Evolutionary conservation across 2,329 filamentous ascomycete species (phyloP), one percentile per base, ranked within the genome.

Genomic region (Colletotrichum navitas): DNA sequence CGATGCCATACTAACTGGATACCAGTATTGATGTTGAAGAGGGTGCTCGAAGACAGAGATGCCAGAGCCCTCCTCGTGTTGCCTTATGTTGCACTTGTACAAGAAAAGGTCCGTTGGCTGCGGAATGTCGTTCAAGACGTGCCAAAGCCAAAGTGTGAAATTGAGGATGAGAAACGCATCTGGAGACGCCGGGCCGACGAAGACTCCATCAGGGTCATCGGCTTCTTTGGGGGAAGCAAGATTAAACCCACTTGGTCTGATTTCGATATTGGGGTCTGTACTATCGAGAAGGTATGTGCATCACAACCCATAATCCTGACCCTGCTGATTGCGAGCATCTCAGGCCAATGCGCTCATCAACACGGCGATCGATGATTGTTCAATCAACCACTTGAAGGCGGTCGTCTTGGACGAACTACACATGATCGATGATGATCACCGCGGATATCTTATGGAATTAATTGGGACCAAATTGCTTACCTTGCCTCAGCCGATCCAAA

Each of bases 351-450:
- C 90, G 14, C 85, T 95, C 49, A 86, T 94, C 36, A 94, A 95
- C 75, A 83, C 87, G 29, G 91, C 92, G 18, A 93, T 94, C 74
- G 90, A 93, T 73, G 91, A 94, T 73, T 89, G 88, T 76, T 89
- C 85, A 4, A 87, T 94, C 71, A 83, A 85, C n/a, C 85, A 89
- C 26, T 82, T 95, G 54, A 88, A 87, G 58, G 84, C 90, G 14
- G 88, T 94, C 24, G 91, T 94, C 18, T 83, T 94, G 43, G 93
- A 95, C 76, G 93, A 95, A 78, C 82, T 94, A n/a, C 93, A 95
- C 78, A 94, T 95, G 92, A 85, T 94, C 55, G 91, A 94, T 75
- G 93, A 94, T 77, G 91, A 92, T 73, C 88, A 91, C 74, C 89
- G 93, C 16, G 93, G 93, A 5, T 94, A 94, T 77, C 84, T 94